Conservation (phyloP, 768 basidiomycete species). For the Panaeolus papilionaceus region DNA sequence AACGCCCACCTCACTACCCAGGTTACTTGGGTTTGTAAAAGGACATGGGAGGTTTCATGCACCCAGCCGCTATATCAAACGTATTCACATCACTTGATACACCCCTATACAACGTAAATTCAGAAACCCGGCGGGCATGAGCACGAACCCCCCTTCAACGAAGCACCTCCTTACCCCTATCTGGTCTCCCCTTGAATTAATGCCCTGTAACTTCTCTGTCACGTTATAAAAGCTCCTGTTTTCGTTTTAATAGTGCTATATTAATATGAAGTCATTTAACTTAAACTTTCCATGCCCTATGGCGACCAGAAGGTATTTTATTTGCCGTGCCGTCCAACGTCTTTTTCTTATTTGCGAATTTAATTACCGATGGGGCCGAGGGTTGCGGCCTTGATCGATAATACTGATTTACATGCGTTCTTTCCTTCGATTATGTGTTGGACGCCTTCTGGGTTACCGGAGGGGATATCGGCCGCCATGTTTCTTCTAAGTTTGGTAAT, state of each 20-base stretch:
- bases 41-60: no score
- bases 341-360: not conserved
- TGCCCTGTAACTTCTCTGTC: not conserved
- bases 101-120: no score
- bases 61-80: no score
- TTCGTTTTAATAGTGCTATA: not conserved
- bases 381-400: slow-evolving; percentile 13
- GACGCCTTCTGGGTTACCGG: slow-evolving; percentile 4
- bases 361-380: slow-evolving; percentile 14
- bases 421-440: slow-evolving; percentile 10
- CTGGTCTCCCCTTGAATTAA: not conserved
- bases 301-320: slow-evolving; percentile 11
- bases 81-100: no score
- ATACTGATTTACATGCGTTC: slow-evolving; percentile 1
- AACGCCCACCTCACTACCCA: no score
- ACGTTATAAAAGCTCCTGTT: not conserved
- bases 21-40: no score
- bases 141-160: no score
- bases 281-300: slow-evolving; percentile 13
- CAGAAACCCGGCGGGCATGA: no score
- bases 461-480: slow-evolving; percentile 3
- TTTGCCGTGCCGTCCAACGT: slow-evolving; percentile 10
- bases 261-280: not conserved
- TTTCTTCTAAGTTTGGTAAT: not conserved
- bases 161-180: not conserved